phyloP scores from a whole-genome alignment of 768 basidiomycete species.

The Phaffia australis region DNA sequence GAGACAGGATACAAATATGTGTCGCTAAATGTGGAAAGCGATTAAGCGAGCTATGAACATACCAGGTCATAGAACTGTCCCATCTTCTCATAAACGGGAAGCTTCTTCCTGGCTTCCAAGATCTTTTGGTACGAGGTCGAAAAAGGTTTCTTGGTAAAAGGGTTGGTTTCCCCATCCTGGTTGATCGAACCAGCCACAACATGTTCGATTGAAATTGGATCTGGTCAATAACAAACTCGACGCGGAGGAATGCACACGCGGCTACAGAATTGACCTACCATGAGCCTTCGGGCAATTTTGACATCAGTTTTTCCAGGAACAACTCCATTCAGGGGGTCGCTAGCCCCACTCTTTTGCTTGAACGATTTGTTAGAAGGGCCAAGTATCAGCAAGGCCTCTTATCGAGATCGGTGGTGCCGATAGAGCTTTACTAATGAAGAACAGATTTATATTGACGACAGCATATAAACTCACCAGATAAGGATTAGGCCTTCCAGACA shows the following conservation, averaged over 20 bases:
- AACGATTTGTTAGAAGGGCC: no score
- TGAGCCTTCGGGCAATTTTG: conserved; percentile 53
- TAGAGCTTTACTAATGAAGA: no score
- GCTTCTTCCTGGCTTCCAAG: conserved; percentile 65
- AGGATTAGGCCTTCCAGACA: no score
- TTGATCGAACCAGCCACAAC: no score
- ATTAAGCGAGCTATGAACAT: conserved; percentile 37
- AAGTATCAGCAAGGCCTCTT: no score
- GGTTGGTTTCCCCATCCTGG: conserved; percentile 72
- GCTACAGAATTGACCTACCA: conserved; percentile 47
- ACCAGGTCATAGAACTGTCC: conserved; percentile 81
- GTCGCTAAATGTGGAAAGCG: background rate
- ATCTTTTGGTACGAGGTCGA: conserved; percentile 76
- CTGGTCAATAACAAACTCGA: conserved; percentile 8
- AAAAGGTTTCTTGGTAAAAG: conserved; percentile 73
- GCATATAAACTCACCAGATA: no score
- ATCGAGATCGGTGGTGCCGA: no score
- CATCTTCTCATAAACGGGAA: conserved; percentile 90
- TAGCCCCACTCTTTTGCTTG: no score
- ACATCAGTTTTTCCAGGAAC: conserved; percentile 58
- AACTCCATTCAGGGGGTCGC: conserved; percentile 59
- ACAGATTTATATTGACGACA: no score
- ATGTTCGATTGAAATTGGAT: background rate
- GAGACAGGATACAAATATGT: background rate
- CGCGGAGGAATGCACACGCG: background rate